These are phyloP conservation scores for Arthroderma sp. DNA, from an alignment of 2,329 filamentous ascomycete species.

Conservation along the genomic window DNA sequence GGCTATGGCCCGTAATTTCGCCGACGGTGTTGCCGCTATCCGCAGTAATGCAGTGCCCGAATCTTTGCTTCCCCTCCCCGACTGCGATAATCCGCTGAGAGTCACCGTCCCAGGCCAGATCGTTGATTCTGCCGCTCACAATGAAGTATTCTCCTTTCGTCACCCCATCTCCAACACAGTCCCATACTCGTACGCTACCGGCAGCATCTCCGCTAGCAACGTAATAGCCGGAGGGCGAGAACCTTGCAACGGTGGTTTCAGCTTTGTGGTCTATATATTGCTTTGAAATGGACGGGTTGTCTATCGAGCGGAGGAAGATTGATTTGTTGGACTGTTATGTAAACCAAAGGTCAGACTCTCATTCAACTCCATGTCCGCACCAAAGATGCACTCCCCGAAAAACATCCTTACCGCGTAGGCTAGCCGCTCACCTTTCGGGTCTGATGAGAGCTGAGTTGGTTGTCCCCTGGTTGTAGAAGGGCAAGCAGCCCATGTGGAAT, in stretches of 20 bases:
- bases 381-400: neutral
- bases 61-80: conserved; percentile 85
- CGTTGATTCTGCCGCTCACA: conserved; percentile 87
- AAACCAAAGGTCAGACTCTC: neutral
- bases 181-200: conserved; percentile 83
- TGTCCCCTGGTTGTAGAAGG: conserved; percentile 75
- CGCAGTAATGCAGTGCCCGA: conserved; percentile 84
- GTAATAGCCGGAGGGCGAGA: conserved; percentile 89
- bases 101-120: conserved; percentile 95
- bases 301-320: conserved; percentile 88
- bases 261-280: conserved; percentile 90
- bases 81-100: conserved; percentile 94
- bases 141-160: conserved; percentile 93
- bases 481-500: conserved; percentile 69
- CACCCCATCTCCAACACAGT: conserved; percentile 69
- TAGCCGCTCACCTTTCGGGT: conserved; percentile 81
- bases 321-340: conserved; percentile 72
- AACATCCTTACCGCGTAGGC: conserved; percentile 62
- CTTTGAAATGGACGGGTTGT: conserved; percentile 68
- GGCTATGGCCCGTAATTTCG: conserved; percentile 83
- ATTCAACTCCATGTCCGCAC: neutral
- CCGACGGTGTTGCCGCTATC: conserved; percentile 95
- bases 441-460: conserved; percentile 76
- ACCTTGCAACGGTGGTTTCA: conserved; percentile 81
- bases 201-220: conserved; percentile 81